Evolutionary conservation across 441 rosid species (phyloP).

Genomic region (Lepidium campestre): DNA sequence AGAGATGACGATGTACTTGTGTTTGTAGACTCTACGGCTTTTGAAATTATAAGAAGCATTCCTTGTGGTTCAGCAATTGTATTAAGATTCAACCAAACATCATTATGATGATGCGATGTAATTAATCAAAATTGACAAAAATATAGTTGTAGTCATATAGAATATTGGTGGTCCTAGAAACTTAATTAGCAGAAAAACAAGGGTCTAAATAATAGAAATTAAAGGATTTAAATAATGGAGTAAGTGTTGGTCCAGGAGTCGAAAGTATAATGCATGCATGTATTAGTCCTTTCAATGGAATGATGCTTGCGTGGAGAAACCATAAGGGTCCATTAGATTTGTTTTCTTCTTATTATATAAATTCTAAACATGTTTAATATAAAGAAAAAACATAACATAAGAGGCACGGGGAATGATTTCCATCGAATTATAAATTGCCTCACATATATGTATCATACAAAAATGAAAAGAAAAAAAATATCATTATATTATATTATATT

Average conservation of each 20-base stretch:
- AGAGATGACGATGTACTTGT: constrained; percentile 12
- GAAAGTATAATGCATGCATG: constrained; percentile 25
- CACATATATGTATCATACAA: constrained; percentile 21
- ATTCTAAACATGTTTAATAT: not conserved
- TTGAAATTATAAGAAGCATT: no score
- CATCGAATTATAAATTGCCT: constrained; percentile 26
- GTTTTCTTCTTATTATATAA: not conserved
- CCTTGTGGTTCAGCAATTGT: no score
- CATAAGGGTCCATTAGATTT: constrained; percentile 25
- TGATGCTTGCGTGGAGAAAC: constrained; percentile 48
- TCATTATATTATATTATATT: no score
- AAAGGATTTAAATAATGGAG: not conserved
- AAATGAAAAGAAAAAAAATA: no score
- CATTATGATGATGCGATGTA: no score
- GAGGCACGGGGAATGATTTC: constrained; percentile 67
- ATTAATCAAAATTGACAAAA: not conserved
- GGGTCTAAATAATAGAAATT: not conserved
- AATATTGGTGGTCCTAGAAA: constrained; percentile 6
- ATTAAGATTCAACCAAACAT: no score
- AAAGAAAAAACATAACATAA: constrained; percentile 12
- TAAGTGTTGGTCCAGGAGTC: constrained; percentile 17
- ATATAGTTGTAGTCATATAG: not conserved
- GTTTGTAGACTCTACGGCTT: not conserved
- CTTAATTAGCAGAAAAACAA: not conserved
- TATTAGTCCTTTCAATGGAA: constrained; percentile 28